Base-by-base conservation (phyloP, 179 eudicot species). In the Spinacia oleracea region DNA sequence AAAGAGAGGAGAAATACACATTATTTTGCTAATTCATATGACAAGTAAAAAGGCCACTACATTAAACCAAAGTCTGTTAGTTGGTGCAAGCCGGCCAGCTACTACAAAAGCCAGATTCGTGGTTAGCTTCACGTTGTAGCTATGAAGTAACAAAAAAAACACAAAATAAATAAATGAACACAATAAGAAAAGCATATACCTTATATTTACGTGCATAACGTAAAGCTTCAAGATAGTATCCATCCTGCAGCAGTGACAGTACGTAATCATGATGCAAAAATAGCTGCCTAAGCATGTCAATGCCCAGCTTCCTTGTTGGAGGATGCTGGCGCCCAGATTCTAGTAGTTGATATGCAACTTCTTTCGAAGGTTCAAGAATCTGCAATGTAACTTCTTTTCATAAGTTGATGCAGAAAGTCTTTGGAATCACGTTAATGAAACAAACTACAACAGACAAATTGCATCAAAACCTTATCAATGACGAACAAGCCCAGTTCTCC, bases 361-460 rank as follows among this genome's bases (percentile, higher is more conserved):
- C 99, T 85, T 90, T 94, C 9, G 99, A 91, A 70, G 96, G 93
- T 87, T 96, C 99, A 70, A 96, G 84, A 83, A 96, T 91, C 99
- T 96, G 90, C 88, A 88, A 75, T 45, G 27, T 58, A 67, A 51
- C 18, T 45, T 56, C 51, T 32, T 70, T 45, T 60, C 31, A 64
- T 74, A 43, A 74, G 35, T 66, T 70, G 50, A 45, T 70, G 25
- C 58, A 67, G 48, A 76, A 77, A 62, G 50, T 35, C 50, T 31
- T 32, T 16, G 29, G 9, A 15, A 53, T 21, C 34, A 65, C 18
- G 14, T 23, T 18, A 35, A 32, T 21, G 35, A 56, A 42, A 9
- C 25, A 77, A 46, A 78, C 38, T 43, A 69, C 11, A 64, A 34
- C 20, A 27, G 67, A 53, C 15, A 70, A n/a, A 68, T 63, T 70